A percentile compares a stretch with the other conserved stretches of the same genome.
phyloP scores from a whole-genome alignment of 2,329 filamentous ascomycete genomes.

The Trichoderma lentiforme region DNA sequence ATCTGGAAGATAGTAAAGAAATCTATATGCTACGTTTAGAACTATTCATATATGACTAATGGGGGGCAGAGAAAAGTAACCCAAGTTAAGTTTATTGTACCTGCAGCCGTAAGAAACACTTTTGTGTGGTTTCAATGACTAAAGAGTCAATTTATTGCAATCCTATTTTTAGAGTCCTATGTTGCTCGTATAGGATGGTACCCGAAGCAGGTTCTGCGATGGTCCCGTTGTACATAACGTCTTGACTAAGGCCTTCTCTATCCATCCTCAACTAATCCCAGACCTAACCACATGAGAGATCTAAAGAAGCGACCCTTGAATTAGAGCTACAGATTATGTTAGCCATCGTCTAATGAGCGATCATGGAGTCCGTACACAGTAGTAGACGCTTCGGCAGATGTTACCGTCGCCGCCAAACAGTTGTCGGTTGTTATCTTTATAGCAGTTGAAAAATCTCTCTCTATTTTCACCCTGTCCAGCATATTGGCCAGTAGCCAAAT shows the following conservation, averaged over 20 bases:
- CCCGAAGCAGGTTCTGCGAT: neutral
- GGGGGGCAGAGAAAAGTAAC: no score
- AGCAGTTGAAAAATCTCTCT: neutral
- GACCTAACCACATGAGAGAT: neutral
- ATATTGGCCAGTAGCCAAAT: neutral
- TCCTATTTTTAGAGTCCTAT: no score
- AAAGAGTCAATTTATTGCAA: no score
- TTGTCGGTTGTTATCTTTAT: neutral
- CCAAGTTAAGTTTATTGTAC: no score
- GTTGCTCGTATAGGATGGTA: no score
- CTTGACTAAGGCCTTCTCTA: neutral
- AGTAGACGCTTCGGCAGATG: neutral
- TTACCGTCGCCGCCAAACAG: neutral
- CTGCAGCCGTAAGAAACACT: no score
- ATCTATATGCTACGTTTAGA: no score
- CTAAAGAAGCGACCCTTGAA: neutral
- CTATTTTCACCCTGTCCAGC: neutral
- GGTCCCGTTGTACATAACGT: neutral
- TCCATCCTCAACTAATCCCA: neutral
- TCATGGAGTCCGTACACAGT: neutral
- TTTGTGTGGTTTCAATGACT: no score
- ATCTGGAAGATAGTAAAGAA: no score
- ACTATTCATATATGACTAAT: no score
- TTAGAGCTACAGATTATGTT: neutral
- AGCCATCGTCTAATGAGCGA: neutral